These are phyloP conservation scores for Trypanosoma mega DNA, from an alignment of 208 protist genomes.

Conservation along the genomic window DNA sequence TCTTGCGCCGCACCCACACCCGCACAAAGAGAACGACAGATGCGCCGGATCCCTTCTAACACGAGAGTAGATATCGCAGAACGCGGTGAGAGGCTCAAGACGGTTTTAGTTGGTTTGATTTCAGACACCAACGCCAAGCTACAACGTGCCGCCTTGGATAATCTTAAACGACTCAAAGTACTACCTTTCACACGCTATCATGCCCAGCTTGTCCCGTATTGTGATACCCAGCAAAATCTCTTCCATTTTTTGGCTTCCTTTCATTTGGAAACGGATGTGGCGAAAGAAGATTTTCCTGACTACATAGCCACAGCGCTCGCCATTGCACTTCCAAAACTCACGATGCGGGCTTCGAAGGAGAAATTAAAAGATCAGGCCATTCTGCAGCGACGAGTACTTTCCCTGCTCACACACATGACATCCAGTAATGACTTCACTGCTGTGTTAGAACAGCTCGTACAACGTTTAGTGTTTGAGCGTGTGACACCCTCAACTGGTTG, in stretches of 20 bases:
- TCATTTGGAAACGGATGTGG: slow-evolving; percentile 68
- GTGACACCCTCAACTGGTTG: slow-evolving; percentile 24
- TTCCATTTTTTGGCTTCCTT: slow-evolving; percentile 84
- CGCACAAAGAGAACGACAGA: slow-evolving; percentile 30
- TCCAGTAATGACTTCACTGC: slow-evolving; percentile 32
- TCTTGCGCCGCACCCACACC: slow-evolving; percentile 47
- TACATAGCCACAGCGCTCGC: slow-evolving; percentile 74
- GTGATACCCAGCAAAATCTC: slow-evolving; percentile 70
- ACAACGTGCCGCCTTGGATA: slow-evolving; percentile 74
- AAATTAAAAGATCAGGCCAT: slow-evolving; percentile 78
- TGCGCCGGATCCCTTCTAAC: slow-evolving; percentile 19
- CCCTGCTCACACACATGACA: slow-evolving; percentile 69
- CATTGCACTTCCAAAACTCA: slow-evolving; percentile 79
- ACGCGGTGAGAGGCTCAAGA: slow-evolving; percentile 43
- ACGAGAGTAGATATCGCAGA: slow-evolving; percentile 19
- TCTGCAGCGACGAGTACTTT: slow-evolving; percentile 73
- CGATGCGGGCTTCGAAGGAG: slow-evolving; percentile 63
- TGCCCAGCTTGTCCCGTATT: slow-evolving; percentile 70
- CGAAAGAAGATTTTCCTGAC: slow-evolving; percentile 44
- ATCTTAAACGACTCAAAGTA: slow-evolving; percentile 74
- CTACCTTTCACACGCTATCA: slow-evolving; percentile 63
- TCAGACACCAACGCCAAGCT: slow-evolving; percentile 62
- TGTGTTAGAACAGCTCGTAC: slow-evolving; percentile 68
- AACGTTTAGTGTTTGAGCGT: slow-evolving; percentile 62
- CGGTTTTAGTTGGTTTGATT: slow-evolving; percentile 49